These are phyloP conservation scores for Pulveroboletus sp. DNA, from an alignment of 768 basidiomycete species.

Conservation along the genomic window DNA sequence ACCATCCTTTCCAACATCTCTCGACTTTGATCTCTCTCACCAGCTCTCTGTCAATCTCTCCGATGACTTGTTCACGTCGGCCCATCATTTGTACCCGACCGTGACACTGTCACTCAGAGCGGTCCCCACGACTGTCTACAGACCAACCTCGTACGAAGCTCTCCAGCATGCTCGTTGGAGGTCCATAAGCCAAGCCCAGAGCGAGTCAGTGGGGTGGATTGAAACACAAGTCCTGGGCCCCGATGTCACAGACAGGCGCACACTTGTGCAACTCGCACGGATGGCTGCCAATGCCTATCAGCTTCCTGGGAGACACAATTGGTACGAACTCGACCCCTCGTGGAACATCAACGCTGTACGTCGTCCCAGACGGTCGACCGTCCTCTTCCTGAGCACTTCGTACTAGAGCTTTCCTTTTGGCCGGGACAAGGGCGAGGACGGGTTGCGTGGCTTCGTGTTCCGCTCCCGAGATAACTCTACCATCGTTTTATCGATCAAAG, in stretches of 20 bases:
- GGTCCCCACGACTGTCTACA: conserved; percentile 50
- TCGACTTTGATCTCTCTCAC: conserved; percentile 26
- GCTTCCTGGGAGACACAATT: conserved; percentile 62
- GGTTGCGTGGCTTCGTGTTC: conserved; percentile 91
- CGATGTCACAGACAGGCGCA: conserved; percentile 75
- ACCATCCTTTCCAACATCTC: neutral
- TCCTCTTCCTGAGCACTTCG: conserved; percentile 5
- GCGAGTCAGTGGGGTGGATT: conserved; percentile 65
- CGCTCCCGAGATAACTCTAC: conserved; percentile 75
- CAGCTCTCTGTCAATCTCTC: conserved; percentile 5
- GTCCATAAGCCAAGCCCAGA: conserved; percentile 48
- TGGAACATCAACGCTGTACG: conserved; percentile 61
- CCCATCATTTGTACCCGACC: conserved; percentile 8
- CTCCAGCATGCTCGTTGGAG: conserved; percentile 52
- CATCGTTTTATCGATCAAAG: conserved; percentile 86
- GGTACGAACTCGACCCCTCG: conserved; percentile 75
- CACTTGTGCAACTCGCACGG: conserved; percentile 76
- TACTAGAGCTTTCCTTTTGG: conserved; percentile 76
- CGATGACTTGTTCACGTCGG: conserved; percentile 7
- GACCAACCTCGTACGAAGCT: conserved; percentile 51
- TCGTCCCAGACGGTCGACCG: conserved; percentile 7
- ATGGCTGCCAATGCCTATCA: conserved; percentile 93
- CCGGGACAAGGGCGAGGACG: conserved; percentile 65
- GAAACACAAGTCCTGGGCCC: conserved; percentile 65
- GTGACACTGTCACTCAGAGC: conserved; percentile 38